Percentiles rank a stretch among this genome's conserved stretches.
These are phyloP conservation scores for Brassica juncea DNA, from an alignment of 345 rosid species.

Conservation along the genomic window DNA sequence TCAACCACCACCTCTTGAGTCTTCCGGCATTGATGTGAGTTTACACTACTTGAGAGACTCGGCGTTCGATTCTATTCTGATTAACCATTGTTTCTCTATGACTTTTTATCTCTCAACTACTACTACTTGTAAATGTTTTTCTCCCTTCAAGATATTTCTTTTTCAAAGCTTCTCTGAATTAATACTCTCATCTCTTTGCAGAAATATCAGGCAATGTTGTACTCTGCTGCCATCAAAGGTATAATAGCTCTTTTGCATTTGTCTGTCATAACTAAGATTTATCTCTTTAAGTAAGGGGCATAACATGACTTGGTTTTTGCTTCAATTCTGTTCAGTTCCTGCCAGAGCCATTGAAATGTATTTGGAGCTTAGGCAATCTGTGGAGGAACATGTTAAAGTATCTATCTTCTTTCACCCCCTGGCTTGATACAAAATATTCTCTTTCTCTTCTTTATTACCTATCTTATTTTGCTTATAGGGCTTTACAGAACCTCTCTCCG, in stretches of 20 bases:
- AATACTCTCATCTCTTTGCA: slow-evolving; percentile 43
- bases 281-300: neutral
- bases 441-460: neutral
- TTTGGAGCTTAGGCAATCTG: slow-evolving; percentile 71
- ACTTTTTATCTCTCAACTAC: slow-evolving; percentile 1
- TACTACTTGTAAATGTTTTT: neutral
- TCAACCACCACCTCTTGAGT: neutral
- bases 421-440: too few species aligned
- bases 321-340: slow-evolving; percentile 57
- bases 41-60: too few species aligned
- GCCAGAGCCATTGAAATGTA: slow-evolving; percentile 77
- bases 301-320: slow-evolving; percentile 19
- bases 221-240: slow-evolving; percentile 79
- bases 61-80: neutral
- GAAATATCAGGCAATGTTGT: slow-evolving; percentile 56
- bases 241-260: neutral
- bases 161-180: neutral
- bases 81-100: neutral
- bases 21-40: neutral
- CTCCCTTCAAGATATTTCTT: too few species aligned
- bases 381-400: slow-evolving; percentile 84
- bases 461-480: slow-evolving; percentile 57
- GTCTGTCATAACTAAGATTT: neutral
- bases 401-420: neutral
- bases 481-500: slow-evolving; percentile 89